Evolutionary conservation across 345 rosid species (phyloP), one percentile per base, ranked within the genome.

Genomic region (Populus tremula): DNA sequence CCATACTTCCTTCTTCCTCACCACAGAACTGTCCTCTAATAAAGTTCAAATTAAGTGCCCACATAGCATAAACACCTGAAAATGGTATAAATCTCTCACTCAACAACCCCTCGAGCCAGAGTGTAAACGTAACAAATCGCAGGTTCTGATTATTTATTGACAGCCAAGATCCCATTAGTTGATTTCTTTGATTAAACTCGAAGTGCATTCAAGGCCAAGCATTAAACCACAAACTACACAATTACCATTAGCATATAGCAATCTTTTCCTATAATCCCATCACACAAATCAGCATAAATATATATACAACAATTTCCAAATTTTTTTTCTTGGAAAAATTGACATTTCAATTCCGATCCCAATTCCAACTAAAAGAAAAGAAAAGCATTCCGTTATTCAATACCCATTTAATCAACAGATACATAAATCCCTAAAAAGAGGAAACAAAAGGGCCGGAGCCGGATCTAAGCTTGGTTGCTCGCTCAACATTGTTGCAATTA

Each of bases 401-500:
- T 69, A 67, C 71, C 67, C 74, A 54, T 43, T 39, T 14, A 59
- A 11, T 1, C 27, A 64, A 64, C 38, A 29, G 36, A 2, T 7
- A 67, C 39, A n/a, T 36, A 25, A 62, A 69, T 25, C 67, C 76
- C 81, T 87, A 94, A 78, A 86, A 76, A 16, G 94, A 92, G 85
- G 93, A 87, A 71, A 87, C 84, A 71, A 87, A 84, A 41, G 82
- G 78, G 76, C 85, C 86, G 38, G 75, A 63, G 79, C 85, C 86
- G 43, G 75, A 66, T 81, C 87, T 74, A 79, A 78, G 84, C 82
- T 83, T 83, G 73, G 84, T 78, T 71, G 67, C 82, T 63, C 78
- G 81, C n/a, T 71, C 35, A 12, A 29, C 85, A 14, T 79, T 78
- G 41, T 69, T 80, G 82, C 98, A 96, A 74, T 88, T 83, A 61